Percentiles rank a stretch among this genome's conserved stretches.
Evolutionary conservation across 2,329 filamentous ascomycete genomes (phyloP).

Genomic region (Metarhizium album): DNA sequence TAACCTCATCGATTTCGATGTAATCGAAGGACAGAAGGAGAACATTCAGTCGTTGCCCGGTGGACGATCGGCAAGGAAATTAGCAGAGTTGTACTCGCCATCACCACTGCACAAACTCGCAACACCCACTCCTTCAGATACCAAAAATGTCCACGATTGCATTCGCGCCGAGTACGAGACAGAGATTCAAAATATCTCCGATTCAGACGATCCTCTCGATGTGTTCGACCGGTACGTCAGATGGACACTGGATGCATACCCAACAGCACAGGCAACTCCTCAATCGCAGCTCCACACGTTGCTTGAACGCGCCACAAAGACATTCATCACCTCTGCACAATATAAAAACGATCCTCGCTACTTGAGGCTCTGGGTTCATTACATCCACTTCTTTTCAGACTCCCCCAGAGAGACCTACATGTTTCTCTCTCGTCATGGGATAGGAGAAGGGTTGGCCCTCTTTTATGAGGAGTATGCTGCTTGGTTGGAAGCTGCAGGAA

Average conservation of each 20-base stretch:
- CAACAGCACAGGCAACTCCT: constrained; percentile 81
- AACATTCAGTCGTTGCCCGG: constrained; percentile 92
- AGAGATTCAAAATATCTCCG: constrained; percentile 65
- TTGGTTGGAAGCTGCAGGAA: constrained; percentile 75
- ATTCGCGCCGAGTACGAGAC: constrained; percentile 77
- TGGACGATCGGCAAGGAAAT: constrained; percentile 76
- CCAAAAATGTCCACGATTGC: constrained; percentile 65
- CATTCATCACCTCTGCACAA: constrained; percentile 72
- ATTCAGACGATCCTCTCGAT: constrained; percentile 91
- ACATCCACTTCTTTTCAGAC: constrained; percentile 87
- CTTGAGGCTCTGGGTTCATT: constrained; percentile 85
- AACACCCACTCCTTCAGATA: constrained; percentile 59
- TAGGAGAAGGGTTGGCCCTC: constrained; percentile 77
- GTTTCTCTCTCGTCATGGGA: constrained; percentile 77
- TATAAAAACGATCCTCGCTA: constrained; percentile 96
- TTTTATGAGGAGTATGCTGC: constrained; percentile 96
- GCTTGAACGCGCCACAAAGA: constrained; percentile 84
- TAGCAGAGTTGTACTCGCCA: constrained; percentile 71
- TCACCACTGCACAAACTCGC: constrained; percentile 45
- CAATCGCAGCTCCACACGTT: constrained; percentile 83
- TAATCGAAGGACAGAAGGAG: constrained; percentile 95
- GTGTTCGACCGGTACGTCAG: constrained; percentile 94
- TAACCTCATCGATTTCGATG: constrained; percentile 65
- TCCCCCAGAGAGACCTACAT: constrained; percentile 87
- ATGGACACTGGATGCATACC: constrained; percentile 93